These are phyloP conservation scores for Saccharomycopsis hybrid DNA, from an alignment of 1,139 yeast species.

Conservation along the genomic window DNA sequence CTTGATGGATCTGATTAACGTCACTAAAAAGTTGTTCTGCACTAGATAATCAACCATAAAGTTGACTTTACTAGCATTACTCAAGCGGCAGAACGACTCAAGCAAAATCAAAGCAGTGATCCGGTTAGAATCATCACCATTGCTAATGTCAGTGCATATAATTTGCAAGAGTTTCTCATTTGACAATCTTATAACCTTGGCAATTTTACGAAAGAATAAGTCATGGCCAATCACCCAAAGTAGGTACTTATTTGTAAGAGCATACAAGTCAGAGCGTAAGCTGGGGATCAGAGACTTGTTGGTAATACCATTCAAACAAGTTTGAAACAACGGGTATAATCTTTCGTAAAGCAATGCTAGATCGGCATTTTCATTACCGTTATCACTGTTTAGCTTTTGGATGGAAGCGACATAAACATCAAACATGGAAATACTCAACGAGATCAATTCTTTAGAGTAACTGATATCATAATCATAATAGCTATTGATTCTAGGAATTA, in stretches of 20 bases:
- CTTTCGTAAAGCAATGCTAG: slow-evolving; percentile 33
- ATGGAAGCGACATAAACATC: slow-evolving; percentile 46
- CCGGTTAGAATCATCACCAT: slow-evolving; percentile 72
- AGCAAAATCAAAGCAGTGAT: slow-evolving; percentile 70
- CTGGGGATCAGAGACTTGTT: slow-evolving; percentile 59
- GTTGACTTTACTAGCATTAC: slow-evolving; percentile 33
- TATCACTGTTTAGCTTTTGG: slow-evolving; percentile 34
- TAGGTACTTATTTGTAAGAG: slow-evolving; percentile 61
- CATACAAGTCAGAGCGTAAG: slow-evolving; percentile 73
- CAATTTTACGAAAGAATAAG: slow-evolving; percentile 38
- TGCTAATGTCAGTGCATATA: slow-evolving; percentile 70
- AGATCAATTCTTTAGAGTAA: slow-evolving; percentile 72
- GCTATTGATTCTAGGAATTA: slow-evolving; percentile 70
- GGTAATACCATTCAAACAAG: slow-evolving; percentile 69
- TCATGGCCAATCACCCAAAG: slow-evolving; percentile 30
- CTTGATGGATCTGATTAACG: slow-evolving; percentile 61
- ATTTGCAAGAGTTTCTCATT: slow-evolving; percentile 59
- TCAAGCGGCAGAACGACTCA: slow-evolving; percentile 44
- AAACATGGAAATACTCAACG: slow-evolving; percentile 65
- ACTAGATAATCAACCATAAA: slow-evolving; percentile 56
- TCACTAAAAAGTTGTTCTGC: slow-evolving; percentile 50
- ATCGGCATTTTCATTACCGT: slow-evolving; percentile 18
- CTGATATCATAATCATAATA: slow-evolving; percentile 60
- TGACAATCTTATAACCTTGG: slow-evolving; percentile 47
- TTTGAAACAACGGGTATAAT: slow-evolving; percentile 61